phyloP scores from a whole-genome alignment of 1,139 yeast genomes.

The Taphrina pruni region DNA sequence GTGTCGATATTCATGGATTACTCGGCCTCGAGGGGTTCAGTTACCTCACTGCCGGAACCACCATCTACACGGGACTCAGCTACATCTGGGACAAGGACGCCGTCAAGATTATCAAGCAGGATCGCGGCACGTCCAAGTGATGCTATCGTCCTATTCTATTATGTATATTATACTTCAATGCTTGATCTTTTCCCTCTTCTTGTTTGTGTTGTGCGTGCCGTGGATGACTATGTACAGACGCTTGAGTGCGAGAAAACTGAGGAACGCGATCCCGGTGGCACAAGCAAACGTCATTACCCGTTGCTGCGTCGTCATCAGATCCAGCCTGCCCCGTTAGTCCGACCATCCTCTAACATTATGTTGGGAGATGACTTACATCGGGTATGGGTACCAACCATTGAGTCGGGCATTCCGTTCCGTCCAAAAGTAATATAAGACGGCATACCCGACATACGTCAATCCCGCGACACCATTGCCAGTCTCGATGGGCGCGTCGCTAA shows the following conservation, averaged over 20 bases:
- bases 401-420: slow-evolving; percentile 27
- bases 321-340: slow-evolving; percentile 21
- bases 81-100: slow-evolving; percentile 74
- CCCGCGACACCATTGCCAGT: slow-evolving; percentile 12
- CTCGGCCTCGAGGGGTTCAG: slow-evolving; percentile 54
- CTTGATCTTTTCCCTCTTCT: neutral
- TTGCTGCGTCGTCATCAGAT: slow-evolving; percentile 27
- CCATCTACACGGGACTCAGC: slow-evolving; percentile 77
- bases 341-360: too few species aligned
- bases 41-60: slow-evolving; percentile 73
- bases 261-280: slow-evolving; percentile 35
- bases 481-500: slow-evolving; percentile 30
- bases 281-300: slow-evolving; percentile 30
- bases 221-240: slow-evolving; percentile 18
- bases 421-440: slow-evolving; percentile 24
- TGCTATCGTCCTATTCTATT: neutral
- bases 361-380: slow-evolving; percentile 4
- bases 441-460: slow-evolving; percentile 17
- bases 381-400: slow-evolving; percentile 38
- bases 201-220: slow-evolving; percentile 5
- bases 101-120: slow-evolving; percentile 56
- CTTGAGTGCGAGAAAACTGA: slow-evolving; percentile 15
- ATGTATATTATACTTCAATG: neutral
- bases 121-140: slow-evolving; percentile 2
- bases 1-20: slow-evolving; percentile 14